phyloP scores from a whole-genome alignment of 306 rosid species.

The Calophaca sinica region DNA sequence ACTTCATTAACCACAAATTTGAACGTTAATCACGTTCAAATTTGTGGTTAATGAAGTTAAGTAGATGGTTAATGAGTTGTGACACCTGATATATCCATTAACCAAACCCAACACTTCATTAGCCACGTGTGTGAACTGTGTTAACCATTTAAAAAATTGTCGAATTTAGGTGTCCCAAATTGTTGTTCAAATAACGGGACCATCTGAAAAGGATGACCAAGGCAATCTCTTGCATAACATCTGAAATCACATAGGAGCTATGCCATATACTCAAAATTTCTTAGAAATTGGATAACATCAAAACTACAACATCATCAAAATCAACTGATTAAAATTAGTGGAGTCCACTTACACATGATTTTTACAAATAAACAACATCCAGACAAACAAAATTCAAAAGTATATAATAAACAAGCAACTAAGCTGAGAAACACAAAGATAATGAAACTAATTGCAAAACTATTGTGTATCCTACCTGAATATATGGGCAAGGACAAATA shows the following conservation, averaged over 20 bases:
- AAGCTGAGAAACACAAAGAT: conserved; percentile 33
- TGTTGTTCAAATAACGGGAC: too few species aligned
- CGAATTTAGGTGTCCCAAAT: too few species aligned
- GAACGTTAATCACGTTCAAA: too few species aligned
- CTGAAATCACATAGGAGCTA: conserved; percentile 16
- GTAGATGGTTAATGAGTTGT: too few species aligned
- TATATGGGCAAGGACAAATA: conserved; percentile 95
- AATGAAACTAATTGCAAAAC: conserved; percentile 17
- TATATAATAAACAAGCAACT: conserved; percentile 21
- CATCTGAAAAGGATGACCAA: not conserved
- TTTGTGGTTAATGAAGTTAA: too few species aligned
- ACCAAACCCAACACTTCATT: too few species aligned
- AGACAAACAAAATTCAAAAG: conserved; percentile 16
- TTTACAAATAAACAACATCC: conserved; percentile 17
- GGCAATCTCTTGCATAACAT: not conserved
- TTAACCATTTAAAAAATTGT: too few species aligned
- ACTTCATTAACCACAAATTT: too few species aligned
- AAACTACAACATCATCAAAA: not conserved
- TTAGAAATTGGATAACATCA: conserved; percentile 14
- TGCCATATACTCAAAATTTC: conserved; percentile 7
- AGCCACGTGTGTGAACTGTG: too few species aligned
- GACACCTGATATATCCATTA: too few species aligned
- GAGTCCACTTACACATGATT: not conserved
- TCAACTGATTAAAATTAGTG: not conserved
- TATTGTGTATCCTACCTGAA: conserved; percentile 64